Evolutionary conservation across 2,329 filamentous ascomycete genomes (phyloP).

Genomic region (Daldinia sp.): DNA sequence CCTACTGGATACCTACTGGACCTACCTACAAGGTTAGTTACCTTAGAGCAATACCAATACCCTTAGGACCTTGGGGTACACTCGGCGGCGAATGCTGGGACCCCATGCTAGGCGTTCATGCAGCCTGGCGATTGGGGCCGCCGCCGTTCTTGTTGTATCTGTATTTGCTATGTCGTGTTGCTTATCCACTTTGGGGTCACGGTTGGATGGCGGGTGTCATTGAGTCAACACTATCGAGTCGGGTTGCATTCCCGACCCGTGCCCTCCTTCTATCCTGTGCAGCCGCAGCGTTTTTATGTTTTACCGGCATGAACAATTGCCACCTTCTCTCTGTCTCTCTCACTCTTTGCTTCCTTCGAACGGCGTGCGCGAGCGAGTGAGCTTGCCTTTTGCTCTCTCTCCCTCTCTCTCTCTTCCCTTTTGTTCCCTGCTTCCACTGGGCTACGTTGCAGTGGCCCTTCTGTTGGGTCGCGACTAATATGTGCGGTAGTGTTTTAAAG

Average conservation of each 20-base stretch:
- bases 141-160: slow-evolving; percentile 39
- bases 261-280: slow-evolving; percentile 44
- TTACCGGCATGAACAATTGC: slow-evolving; percentile 51
- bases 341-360: slow-evolving; percentile 18
- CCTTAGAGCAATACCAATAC: background rate
- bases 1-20: too few species aligned
- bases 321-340: slow-evolving; percentile 31
- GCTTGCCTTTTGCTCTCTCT: slow-evolving; percentile 30
- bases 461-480: slow-evolving; percentile 44
- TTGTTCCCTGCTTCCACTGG: background rate
- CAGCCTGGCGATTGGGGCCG: slow-evolving; percentile 46
- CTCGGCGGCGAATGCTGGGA: slow-evolving; percentile 35
- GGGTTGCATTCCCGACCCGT: slow-evolving; percentile 49
- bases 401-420: slow-evolving; percentile 11
- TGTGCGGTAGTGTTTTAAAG: slow-evolving; percentile 41
- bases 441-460: slow-evolving; percentile 43
- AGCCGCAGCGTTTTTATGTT: slow-evolving; percentile 49
- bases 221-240: slow-evolving; percentile 43
- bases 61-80: slow-evolving; percentile 8
- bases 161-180: slow-evolving; percentile 41
- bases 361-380: slow-evolving; percentile 11
- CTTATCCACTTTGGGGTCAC: slow-evolving; percentile 40
- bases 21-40: background rate
- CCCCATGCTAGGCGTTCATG: slow-evolving; percentile 50
- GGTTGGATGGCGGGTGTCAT: slow-evolving; percentile 38